Evolutionary conservation across 306 rosid genomes (phyloP).

Genomic region (peach (Prunus persica)): Prunus_persica_NCBIv2 NC_034016.1:19160501-19161000

Average conservation of each 20-base stretch:
- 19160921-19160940: conserved; percentile 35
- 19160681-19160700: conserved; percentile 35
- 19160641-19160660: conserved; percentile 17
- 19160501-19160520: not conserved
- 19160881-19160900: conserved; percentile 47
- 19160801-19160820: conserved; percentile 38
- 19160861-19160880: conserved; percentile 42
- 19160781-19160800: conserved; percentile 24
- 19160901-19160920: conserved; percentile 23
- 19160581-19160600: not conserved
- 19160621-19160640: not conserved
- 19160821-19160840: conserved; percentile 47
- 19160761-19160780: not conserved
- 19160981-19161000: conserved; percentile 97
- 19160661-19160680: conserved; percentile 35
- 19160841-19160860: conserved; percentile 38
- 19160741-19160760: not conserved
- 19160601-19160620: not conserved
- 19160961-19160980: conserved; percentile 84
- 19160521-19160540: not conserved
- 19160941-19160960: not conserved
- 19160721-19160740: conserved; percentile 71
- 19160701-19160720: conserved; percentile 34
- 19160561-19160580: not conserved
- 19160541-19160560: not conserved